These are phyloP conservation scores for Coemansia sp. DNA, from an alignment of 192 early-diverging fungal species.

Conservation along the genomic window DNA sequence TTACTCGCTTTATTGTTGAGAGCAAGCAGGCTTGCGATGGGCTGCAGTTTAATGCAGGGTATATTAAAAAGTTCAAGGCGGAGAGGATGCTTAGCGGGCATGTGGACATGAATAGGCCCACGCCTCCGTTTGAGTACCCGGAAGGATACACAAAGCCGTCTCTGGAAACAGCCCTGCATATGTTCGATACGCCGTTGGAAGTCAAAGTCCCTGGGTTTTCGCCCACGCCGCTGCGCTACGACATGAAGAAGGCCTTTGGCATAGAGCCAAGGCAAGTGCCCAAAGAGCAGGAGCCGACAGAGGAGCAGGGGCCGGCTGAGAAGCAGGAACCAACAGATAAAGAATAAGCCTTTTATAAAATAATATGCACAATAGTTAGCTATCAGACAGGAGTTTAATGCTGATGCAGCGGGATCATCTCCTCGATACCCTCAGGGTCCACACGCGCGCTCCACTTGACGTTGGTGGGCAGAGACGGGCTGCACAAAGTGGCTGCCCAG, in stretches of 20 bases:
- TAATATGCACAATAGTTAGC: too few relatives aligned
- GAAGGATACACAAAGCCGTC: slow-evolving; percentile 11
- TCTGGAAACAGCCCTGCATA: background rate
- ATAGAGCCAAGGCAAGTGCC: too few relatives aligned
- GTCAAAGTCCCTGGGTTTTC: too few relatives aligned
- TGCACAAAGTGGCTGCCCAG: slow-evolving; percentile 46
- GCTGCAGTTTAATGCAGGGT: slow-evolving; percentile 34
- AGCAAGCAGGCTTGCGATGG: slow-evolving; percentile 24
- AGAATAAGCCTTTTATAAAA: too few relatives aligned
- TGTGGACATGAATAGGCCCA: slow-evolving; percentile 8
- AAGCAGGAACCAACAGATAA: too few relatives aligned
- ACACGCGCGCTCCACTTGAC: slow-evolving; percentile 45
- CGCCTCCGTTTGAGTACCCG: slow-evolving; percentile 29
- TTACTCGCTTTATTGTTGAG: slow-evolving; percentile 20
- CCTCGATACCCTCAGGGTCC: slow-evolving; percentile 51
- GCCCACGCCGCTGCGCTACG: too few relatives aligned
- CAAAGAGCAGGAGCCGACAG: too few relatives aligned
- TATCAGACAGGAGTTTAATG: background rate
- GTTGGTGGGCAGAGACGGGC: slow-evolving; percentile 30
- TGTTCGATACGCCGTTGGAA: background rate
- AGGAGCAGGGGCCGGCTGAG: too few relatives aligned
- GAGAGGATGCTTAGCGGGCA: slow-evolving; percentile 12
- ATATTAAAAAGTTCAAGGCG: slow-evolving; percentile 23
- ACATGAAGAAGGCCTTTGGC: too few relatives aligned
- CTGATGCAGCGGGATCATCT: slow-evolving; percentile 26